Conservation (phyloP, 805 yeast genomes). For the Cyberlindnera euphorbiae region DNA sequence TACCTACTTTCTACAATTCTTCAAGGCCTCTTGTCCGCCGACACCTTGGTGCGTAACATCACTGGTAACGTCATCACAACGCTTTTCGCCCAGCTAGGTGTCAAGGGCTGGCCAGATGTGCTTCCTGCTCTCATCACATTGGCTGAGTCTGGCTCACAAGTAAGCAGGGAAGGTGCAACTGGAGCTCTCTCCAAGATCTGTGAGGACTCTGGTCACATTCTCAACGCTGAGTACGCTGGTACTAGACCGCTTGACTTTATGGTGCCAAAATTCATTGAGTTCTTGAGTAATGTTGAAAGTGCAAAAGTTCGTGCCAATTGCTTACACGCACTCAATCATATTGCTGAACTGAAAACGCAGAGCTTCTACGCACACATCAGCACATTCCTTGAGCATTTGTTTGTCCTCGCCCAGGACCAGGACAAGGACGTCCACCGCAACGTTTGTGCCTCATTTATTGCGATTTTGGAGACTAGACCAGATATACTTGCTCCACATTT, state of each 20-base stretch:
- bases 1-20: constrained; percentile 34
- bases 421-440: constrained; percentile 60
- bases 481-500: constrained; percentile 77
- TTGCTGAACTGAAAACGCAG: constrained; percentile 66
- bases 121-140: constrained; percentile 65
- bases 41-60: constrained; percentile 71
- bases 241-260: constrained; percentile 63
- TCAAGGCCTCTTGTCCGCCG: constrained; percentile 47
- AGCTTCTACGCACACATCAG: constrained; percentile 62
- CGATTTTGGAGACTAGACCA: constrained; percentile 70
- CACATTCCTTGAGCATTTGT: constrained; percentile 57
- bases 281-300: constrained; percentile 36
- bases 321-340: constrained; percentile 70
- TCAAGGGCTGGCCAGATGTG: constrained; percentile 67
- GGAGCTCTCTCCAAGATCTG: constrained; percentile 82
- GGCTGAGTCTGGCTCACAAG: constrained; percentile 42
- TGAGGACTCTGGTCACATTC: constrained; percentile 71
- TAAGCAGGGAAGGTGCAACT: constrained; percentile 61
- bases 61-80: constrained; percentile 90
- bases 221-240: constrained; percentile 63
- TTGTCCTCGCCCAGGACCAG: constrained; percentile 60
- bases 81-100: constrained; percentile 63
- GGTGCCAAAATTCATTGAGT: constrained; percentile 58
- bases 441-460: constrained; percentile 71
- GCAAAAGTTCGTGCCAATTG: constrained; percentile 55